Conservation (phyloP, 1,284 basidiomycete species). For the Schizophyllum commune region DNA sequence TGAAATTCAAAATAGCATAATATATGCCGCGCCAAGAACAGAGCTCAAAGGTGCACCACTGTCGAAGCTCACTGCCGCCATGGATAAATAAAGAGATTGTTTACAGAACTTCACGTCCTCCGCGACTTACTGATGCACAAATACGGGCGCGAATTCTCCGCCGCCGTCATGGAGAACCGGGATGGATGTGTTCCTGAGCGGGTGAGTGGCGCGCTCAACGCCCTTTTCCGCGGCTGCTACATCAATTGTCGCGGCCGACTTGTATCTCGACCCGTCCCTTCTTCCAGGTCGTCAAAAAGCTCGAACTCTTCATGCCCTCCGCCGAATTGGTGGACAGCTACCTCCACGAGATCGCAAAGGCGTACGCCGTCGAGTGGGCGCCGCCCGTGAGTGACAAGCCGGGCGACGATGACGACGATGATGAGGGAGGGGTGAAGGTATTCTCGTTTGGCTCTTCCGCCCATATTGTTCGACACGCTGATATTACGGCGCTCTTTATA, state of each 20-base stretch:
- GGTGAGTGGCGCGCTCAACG: slow-evolving; percentile 38
- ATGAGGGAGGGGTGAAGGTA: slow-evolving; percentile 22
- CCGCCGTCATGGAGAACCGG: slow-evolving; percentile 76
- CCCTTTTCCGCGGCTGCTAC: too few relatives aligned
- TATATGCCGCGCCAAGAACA: slow-evolving; percentile 86
- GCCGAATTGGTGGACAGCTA: slow-evolving; percentile 80
- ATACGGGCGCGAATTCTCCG: slow-evolving; percentile 79
- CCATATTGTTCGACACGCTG: neutral
- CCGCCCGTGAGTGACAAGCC: slow-evolving; percentile 21
- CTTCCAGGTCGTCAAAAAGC: slow-evolving; percentile 64
- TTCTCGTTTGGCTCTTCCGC: slow-evolving; percentile 6
- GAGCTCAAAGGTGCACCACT: slow-evolving; percentile 70
- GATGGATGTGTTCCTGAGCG: slow-evolving; percentile 74
- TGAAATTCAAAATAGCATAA: slow-evolving; percentile 39
- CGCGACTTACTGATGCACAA: slow-evolving; percentile 94
- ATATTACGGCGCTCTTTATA: neutral
- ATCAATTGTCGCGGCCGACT: slow-evolving; percentile 1
- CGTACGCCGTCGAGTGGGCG: slow-evolving; percentile 73
- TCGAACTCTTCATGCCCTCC: slow-evolving; percentile 64
- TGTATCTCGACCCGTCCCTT: neutral
- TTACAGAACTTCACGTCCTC: slow-evolving; percentile 78
- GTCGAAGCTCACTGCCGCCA: too few relatives aligned
- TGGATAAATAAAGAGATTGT: too few relatives aligned
- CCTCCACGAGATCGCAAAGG: slow-evolving; percentile 80
- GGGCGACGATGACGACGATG: slow-evolving; percentile 19